Evolutionary conservation across 805 yeast species (phyloP).

Genomic region (Wickerhamiella kurtzmanii): DNA sequence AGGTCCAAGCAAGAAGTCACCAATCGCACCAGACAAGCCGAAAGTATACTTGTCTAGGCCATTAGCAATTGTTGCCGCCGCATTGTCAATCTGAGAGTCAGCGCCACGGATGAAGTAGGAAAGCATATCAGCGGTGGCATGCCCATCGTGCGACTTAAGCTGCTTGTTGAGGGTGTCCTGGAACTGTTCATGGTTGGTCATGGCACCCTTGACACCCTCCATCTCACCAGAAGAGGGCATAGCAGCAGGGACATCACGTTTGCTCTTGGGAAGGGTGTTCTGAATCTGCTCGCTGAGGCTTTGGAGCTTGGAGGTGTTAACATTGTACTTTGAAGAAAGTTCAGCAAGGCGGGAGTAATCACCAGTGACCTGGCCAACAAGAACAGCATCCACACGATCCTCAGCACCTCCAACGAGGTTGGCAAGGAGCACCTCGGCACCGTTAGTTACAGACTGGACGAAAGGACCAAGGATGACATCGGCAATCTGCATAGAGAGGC

Average conservation of each 20-base stretch:
- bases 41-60: constrained; percentile 12
- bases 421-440: constrained; percentile 22
- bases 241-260: neutral
- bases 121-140: constrained; percentile 11
- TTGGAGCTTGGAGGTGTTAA: constrained; percentile 10
- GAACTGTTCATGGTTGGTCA: constrained; percentile 8
- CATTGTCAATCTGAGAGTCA: constrained; percentile 22
- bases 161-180: constrained; percentile 7
- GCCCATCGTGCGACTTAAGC: constrained; percentile 9
- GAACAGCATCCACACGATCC: constrained; percentile 13
- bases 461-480: constrained; percentile 21
- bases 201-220: neutral
- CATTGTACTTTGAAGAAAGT: constrained; percentile 12
- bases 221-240: neutral
- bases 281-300: constrained; percentile 9
- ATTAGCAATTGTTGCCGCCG: constrained; percentile 13
- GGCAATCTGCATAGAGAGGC: constrained; percentile 13
- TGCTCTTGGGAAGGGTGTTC: neutral
- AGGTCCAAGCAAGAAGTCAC: constrained; percentile 14
- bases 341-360: constrained; percentile 15
- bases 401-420: constrained; percentile 15
- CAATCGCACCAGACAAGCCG: constrained; percentile 5
- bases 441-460: constrained; percentile 24
- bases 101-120: constrained; percentile 18
- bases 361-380: constrained; percentile 11